Base-by-base conservation (phyloP, 805 yeast species). In the Saturnispora galanensis region DNA sequence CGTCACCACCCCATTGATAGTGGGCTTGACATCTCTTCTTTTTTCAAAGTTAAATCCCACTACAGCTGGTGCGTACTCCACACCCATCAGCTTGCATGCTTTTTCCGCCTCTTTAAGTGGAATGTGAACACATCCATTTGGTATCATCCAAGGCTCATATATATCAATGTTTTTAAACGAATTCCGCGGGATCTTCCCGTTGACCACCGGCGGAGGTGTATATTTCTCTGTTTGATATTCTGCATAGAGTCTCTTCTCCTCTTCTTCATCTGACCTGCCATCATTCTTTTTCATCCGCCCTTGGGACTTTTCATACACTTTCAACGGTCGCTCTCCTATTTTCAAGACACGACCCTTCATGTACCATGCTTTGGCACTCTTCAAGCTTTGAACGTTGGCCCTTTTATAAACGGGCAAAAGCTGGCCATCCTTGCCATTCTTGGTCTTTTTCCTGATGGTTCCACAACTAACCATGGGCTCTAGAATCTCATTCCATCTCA, bases 31-130 rank as follows among this genome's bases (percentile, higher is more conserved):
- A 2, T 57, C 52, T 9, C 53, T 47, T 36, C 68, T 58, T 36
- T 64, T 61, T 29, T 51, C 52, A 62, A 84, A 93, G 45, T 86
- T 93, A 64, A 93, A 90, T 0, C 89, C 86, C 2, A 81, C 80
- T 2, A 88, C 89, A 0, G 97, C 97, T 39, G 77, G 80, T 0
- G 95, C 97, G 65, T 71, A 87, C 51, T 86, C 95, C 6, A 90
- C 70, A 0, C 74, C 77, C 10, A 89, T 54, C 1, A 78, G 56
- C 47, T 73, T 73, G 0, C 95, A 95, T 0, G 97, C 96, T 39
- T 69, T 69, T 33, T 74, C 77, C 0, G 84, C 77, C 46, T 71
- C 61, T 33, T 74, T 70, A 52, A 74, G 62, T 5, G 71, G 65
- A 5, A 88, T 64, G 44, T 85, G 73, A 10, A 67, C 73, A 8